These are phyloP conservation scores for Melampsora larici-populina DNA, from an alignment of 1,284 basidiomycete species.

Conservation along the genomic window DNA sequence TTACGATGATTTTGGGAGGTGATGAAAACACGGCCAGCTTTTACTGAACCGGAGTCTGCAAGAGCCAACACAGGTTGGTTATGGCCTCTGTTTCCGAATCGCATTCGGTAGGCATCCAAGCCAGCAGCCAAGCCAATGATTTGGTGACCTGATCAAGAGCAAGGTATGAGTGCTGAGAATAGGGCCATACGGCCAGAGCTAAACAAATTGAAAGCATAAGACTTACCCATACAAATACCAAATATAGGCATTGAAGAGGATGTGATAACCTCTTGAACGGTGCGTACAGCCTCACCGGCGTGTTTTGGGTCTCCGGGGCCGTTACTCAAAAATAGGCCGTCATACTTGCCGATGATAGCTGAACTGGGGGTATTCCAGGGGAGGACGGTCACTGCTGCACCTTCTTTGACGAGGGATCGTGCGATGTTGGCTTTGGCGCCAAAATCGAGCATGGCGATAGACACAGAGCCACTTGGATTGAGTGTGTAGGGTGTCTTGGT, in stretches of 20 bases:
- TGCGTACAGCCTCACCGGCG: constrained; percentile 78
- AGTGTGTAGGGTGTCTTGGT: constrained; percentile 79
- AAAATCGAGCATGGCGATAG: constrained; percentile 93
- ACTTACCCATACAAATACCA: constrained; percentile 90
- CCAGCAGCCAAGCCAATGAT: constrained; percentile 96
- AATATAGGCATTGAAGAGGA: constrained; percentile 94
- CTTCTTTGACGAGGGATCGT: constrained; percentile 82
- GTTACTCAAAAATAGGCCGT: constrained; percentile 94
- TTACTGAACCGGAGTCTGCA: constrained; percentile 82
- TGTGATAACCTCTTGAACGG: constrained; percentile 72
- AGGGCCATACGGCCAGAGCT: background rate
- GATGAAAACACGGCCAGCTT: constrained; percentile 92
- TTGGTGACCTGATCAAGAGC: constrained; percentile 61
- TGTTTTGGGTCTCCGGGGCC: constrained; percentile 91
- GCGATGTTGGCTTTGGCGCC: constrained; percentile 97
- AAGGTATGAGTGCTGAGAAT: background rate
- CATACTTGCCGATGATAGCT: constrained; percentile 77
- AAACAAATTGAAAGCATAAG: constrained; percentile 18
- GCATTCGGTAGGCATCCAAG: constrained; percentile 92
- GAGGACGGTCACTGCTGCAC: constrained; percentile 86
- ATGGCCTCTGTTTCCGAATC: constrained; percentile 97
- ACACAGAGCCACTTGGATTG: constrained; percentile 80
- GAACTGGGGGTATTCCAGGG: constrained; percentile 99
- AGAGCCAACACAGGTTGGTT: constrained; percentile 96
- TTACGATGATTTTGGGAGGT: constrained; percentile 61